Conservation (phyloP, 768 basidiomycete species). For the Phanerodontia chrysosporium region DNA sequence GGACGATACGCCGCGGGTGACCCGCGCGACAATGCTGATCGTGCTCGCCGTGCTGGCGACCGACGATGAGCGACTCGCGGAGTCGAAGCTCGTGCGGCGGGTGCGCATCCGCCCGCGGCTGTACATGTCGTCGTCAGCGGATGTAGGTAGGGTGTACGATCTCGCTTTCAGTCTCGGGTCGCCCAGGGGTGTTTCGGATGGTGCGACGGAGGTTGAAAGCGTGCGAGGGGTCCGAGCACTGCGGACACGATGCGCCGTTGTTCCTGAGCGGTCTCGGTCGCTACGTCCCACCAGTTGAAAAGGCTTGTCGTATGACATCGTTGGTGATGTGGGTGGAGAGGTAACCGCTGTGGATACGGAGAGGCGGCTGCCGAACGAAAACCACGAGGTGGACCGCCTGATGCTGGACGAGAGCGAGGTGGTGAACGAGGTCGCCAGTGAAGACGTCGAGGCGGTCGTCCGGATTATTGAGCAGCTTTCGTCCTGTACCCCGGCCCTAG, state of each 20-base stretch:
- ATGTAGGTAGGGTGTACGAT: not conserved
- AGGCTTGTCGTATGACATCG: constrained; percentile 22
- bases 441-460: constrained; percentile 4
- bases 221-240: not conserved
- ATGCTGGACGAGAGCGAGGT: constrained; percentile 26
- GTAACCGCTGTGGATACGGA: constrained; percentile 34
- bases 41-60: constrained; percentile 6
- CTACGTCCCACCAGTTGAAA: constrained; percentile 8
- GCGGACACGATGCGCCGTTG: constrained; percentile 24
- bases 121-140: not conserved
- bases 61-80: constrained; percentile 6
- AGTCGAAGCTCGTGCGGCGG: not conserved
- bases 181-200: constrained; percentile 6
- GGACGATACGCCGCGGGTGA: constrained; percentile 34
- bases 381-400: constrained; percentile 38
- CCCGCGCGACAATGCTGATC: constrained; percentile 21
- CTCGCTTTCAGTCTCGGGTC: not conserved
- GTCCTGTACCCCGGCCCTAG: not conserved
- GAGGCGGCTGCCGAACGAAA: constrained; percentile 36
- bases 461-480: not conserved
- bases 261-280: not conserved
- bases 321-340: constrained; percentile 25
- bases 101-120: not conserved
- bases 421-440: constrained; percentile 5
- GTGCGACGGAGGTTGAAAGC: not conserved